Evolutionary conservation across 805 yeast species (phyloP).

Genomic region (Suhomyces sp.): DNA sequence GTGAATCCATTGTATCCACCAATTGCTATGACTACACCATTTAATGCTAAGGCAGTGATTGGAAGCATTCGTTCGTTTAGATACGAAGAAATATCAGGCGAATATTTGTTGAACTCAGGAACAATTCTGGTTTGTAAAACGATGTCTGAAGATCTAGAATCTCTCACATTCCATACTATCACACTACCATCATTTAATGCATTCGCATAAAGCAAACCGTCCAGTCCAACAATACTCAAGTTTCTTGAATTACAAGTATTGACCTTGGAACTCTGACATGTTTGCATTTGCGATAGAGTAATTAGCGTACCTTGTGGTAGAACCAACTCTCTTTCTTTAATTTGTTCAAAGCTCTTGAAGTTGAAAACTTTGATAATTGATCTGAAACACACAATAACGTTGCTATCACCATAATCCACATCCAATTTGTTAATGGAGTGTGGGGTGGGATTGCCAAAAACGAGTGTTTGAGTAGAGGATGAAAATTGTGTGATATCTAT

Average conservation of each 20-base stretch:
- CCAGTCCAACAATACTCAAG: conserved; percentile 33
- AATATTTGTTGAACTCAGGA: conserved; percentile 22
- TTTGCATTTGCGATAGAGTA: conserved; percentile 19
- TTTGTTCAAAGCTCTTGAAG: conserved; percentile 10
- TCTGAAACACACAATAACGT: conserved; percentile 24
- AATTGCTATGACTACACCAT: conserved; percentile 32
- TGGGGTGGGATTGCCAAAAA: conserved; percentile 9
- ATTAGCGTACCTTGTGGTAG: conserved; percentile 16
- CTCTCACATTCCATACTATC: conserved; percentile 44
- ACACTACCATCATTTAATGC: conserved; percentile 42
- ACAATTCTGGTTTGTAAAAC: conserved; percentile 17
- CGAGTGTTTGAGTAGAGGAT: conserved; percentile 4
- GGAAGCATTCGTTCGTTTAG: conserved; percentile 9
- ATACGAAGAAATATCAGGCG: conserved; percentile 7
- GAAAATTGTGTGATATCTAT: conserved; percentile 11
- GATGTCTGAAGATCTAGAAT: conserved; percentile 10
- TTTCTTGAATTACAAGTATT: conserved; percentile 15
- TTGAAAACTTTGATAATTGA: conserved; percentile 24
- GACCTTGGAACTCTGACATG: conserved; percentile 9
- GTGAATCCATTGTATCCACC: conserved; percentile 45
- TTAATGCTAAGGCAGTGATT: conserved; percentile 30
- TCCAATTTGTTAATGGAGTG: conserved; percentile 19
- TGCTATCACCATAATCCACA: conserved; percentile 33
- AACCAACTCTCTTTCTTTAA: conserved; percentile 7
- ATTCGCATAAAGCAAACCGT: conserved; percentile 40